Conservation (phyloP, 2,329 filamentous ascomycete species). For the Aspergillus calidoustus region DNA sequence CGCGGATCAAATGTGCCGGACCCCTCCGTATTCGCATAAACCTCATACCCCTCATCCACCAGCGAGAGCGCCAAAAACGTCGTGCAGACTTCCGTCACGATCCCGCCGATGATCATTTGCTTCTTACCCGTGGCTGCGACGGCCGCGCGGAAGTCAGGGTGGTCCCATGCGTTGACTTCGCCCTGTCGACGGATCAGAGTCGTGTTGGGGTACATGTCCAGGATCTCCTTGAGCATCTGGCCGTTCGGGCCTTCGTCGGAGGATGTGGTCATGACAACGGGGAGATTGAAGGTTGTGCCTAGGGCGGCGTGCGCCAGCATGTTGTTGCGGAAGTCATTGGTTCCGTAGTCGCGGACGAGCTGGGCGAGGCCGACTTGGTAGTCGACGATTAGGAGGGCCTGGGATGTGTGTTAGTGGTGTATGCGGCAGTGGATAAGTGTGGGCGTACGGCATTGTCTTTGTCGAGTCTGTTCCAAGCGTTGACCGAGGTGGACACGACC, state of each 20-base stretch:
- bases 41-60: conserved; percentile 70
- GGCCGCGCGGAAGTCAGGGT: conserved; percentile 67
- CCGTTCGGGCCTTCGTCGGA: conserved; percentile 73
- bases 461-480: conserved; percentile 12
- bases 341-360: conserved; percentile 67
- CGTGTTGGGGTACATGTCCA: conserved; percentile 68
- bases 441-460: conserved; percentile 8
- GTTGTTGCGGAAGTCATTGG: conserved; percentile 67
- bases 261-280: conserved; percentile 72
- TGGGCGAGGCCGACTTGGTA: conserved; percentile 41
- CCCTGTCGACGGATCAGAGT: conserved; percentile 70
- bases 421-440: no score
- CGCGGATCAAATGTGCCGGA: conserved; percentile 63
- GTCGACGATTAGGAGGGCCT: conserved; percentile 12
- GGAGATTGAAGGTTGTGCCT: conserved; percentile 68
- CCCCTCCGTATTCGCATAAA: conserved; percentile 74
- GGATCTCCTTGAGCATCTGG: conserved; percentile 70
- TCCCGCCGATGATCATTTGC: conserved; percentile 73
- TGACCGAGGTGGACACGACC: conserved; percentile 1
- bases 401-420: no score
- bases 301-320: conserved; percentile 71
- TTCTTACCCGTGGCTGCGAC: conserved; percentile 67
- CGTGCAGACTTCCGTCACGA: conserved; percentile 73
- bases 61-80: conserved; percentile 72
- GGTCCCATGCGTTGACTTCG: conserved; percentile 80